Evolutionary conservation across 2,329 filamentous ascomycete genomes (phyloP), one percentile per base, ranked within the genome.

Genomic region (Calonectria hongkongensis): DNA sequence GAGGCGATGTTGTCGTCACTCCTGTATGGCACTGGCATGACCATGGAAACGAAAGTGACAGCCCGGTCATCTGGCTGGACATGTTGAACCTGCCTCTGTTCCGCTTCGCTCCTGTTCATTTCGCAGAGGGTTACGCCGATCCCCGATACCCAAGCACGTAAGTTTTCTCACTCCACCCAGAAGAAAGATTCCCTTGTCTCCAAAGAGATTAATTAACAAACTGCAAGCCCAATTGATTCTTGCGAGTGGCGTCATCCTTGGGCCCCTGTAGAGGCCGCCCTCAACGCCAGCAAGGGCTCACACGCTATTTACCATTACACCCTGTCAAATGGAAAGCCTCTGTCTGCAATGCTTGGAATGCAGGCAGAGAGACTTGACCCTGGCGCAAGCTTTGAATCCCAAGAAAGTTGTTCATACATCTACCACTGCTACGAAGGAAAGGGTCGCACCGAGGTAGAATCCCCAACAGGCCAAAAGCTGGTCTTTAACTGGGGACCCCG

Each of bases 21-120:
- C 90, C 89, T 0, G 87, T 85, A 0, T 91, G 89, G 89, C 87
- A 90, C 76, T 91, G 88, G 85, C 89, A 91, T 72, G 90, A 91
- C 72, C 89, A 92, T 70, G 90, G 90, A 3, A 91, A 91, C 60
- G 89, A 91, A 70, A 87, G 89, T 10, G 82, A 84, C 1, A 84
- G 84, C 1, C 88, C 89, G 0, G 87, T 91, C 79, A 87, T 92
- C 33, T 92, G 90, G 90, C 82, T 92, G 1, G 90, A 91, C 76
- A 88, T 86, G 4, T 79, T 92, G 1, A 88, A 91, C 79, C 78
- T 91, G 2, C 89, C 89, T 0, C 81, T 85, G 3, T 91, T 89
- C 76, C 81, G 83, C 1, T 86, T 87, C 72, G 86, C 87, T 3
- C 88, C 87, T 0, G 87, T 89, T 0, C 86, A 91, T 75, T 91